Base-by-base conservation (phyloP, 2,329 filamentous ascomycete species). In the Aspergillus fumigatus region DNA sequence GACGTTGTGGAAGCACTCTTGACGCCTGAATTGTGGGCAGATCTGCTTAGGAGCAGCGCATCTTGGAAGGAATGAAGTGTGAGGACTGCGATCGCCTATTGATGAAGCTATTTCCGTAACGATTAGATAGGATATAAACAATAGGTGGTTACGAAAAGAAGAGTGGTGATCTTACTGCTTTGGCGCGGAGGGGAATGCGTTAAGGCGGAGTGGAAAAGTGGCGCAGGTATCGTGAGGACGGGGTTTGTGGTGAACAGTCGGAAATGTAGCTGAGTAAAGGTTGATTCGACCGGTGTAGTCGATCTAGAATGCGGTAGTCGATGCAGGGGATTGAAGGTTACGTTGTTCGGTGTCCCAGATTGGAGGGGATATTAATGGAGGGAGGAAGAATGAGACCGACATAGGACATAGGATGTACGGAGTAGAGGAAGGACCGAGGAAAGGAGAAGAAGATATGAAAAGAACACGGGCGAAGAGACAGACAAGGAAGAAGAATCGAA, bases 1-100 rank as follows among this genome's bases (percentile, higher is more conserved):
- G 66, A 71, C 64, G 68, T 68, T 68, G 62, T 54, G 32, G 57
- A 62, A 67, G 64, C 64, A 65, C 65, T 61, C 64, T 59, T 64
- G 56, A 58, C 59, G 61, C 59, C 59, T 56, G 56, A 59, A 59
- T 49, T 60, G 59, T 62, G 58, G 59, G 61, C 57, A 60, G 54
- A 59, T 63, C 62, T 60, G 65, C 56, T 70, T 59, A 72, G 59
- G 65, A 64, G 58, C 58, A 63, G 60, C 64, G 61, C 65, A 67
- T 67, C 60, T 64, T 67, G 61, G 56, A 54, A 48, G 56, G 58
- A 49, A 21, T 23, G 32, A 51, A n/a, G 40, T 21, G 51, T 54
- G 50, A 45, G 54, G 32, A 51, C 11, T 58, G 55, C 48, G 54
- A 53, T 47, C 43, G 55, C 29, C 45, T 50, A 53, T 52, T 48